Base-by-base conservation (phyloP, 2,329 filamentous ascomycete genomes). In the Apiospora malaysiana region DNA sequence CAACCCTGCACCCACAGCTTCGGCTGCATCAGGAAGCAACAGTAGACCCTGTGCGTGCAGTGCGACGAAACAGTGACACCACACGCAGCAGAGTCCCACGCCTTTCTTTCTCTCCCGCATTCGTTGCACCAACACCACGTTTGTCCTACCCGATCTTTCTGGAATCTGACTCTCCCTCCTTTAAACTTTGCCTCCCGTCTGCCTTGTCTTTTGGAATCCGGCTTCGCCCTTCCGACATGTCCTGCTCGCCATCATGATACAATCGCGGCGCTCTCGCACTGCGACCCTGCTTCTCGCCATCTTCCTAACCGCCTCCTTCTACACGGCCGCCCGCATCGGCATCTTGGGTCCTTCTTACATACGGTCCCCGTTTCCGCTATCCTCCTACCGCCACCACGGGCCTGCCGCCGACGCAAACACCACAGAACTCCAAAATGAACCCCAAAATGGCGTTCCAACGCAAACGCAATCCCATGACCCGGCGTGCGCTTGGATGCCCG, bases 401-500 rank as follows among this genome's bases (percentile, higher is more conserved):
- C 8, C 37, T 63, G 56, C 27, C 56, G 18, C 56, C 56, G 27
- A 21, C 56, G 56, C 56, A 10, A 63, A 63, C 27, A 32, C 32
- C 9, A 40, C 56, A 1, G 56, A 59, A 6, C 7, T 8, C 7
- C 27, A 32, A 10, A 27, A 59, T 59, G 56, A 59, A 6, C 7
- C 14, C 7, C 27, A 32, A 10, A 27, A 59, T 59, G 51, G 25
- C 14, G 27, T 7, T 3, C 2, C 25, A 59, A 7, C 16, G 32
- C 27, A 27, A 7, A 18, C 27, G 27, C 16, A 16, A 16, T 18
- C 21, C 32, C n/a, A 63, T 18, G 56, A 63, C 21, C 56, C 56
- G 21, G 49, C 75, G 69, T 80, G 81, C 74, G 74, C 77, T 27
- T 72, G 74, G 66, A 83, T 86, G 66, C 83, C 85, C 14, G 81